These are phyloP conservation scores for Toxoplasma gondii DNA, from an alignment of 169 alveolate genomes.

Conservation along the genomic window DNA sequence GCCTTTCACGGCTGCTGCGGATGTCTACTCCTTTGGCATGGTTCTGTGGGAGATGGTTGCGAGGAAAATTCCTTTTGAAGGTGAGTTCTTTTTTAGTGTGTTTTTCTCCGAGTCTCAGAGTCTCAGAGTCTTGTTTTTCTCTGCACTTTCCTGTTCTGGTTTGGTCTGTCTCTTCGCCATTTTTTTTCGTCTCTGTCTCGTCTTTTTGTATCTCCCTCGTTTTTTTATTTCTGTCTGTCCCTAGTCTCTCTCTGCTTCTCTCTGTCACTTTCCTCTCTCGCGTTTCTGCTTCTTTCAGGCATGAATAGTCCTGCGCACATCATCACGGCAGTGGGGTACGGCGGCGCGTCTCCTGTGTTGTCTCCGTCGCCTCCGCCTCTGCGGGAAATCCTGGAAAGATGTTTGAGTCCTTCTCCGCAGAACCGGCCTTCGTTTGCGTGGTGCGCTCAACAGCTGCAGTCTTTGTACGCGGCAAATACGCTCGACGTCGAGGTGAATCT, in stretches of 20 bases:
- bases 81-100: neutral
- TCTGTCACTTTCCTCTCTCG: neutral
- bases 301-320: slow-evolving; percentile 55
- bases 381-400: slow-evolving; percentile 36
- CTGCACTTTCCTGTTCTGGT: neutral
- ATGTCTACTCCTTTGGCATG: slow-evolving; percentile 84
- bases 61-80: slow-evolving; percentile 76
- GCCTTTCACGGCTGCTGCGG: slow-evolving; percentile 80
- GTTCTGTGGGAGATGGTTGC: slow-evolving; percentile 86
- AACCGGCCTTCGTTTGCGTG: slow-evolving; percentile 57
- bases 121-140: no score
- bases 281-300: slow-evolving; percentile 20
- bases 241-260: neutral
- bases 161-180: neutral
- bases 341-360: slow-evolving; percentile 33
- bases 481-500: slow-evolving; percentile 62
- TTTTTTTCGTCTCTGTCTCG: neutral
- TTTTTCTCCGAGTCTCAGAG: neutral
- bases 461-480: slow-evolving; percentile 47
- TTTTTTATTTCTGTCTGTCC: neutral
- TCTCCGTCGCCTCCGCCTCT: slow-evolving; percentile 48
- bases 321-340: slow-evolving; percentile 64
- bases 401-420: slow-evolving; percentile 47
- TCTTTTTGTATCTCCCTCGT: neutral
- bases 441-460: slow-evolving; percentile 66